Conservation (phyloP, 1,284 basidiomycete genomes). For the Filobasidium uniguttulatum region DNA sequence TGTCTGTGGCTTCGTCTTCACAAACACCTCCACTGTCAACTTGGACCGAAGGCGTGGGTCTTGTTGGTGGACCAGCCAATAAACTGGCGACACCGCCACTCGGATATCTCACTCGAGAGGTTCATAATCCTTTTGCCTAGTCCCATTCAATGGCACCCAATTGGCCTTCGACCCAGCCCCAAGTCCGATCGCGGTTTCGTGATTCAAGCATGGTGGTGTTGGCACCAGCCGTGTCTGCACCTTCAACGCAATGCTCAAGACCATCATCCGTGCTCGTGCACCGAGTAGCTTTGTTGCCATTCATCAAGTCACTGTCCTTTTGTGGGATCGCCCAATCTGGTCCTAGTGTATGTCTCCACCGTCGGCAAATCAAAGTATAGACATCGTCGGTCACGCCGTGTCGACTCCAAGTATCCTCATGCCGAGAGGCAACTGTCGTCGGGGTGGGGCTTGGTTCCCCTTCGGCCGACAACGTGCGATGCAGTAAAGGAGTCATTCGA, state of each 20-base stretch:
- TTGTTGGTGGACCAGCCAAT: no score
- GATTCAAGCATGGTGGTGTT: neutral
- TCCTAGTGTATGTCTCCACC: constrained; percentile 23
- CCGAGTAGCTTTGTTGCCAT: neutral
- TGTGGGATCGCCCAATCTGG: constrained; percentile 25
- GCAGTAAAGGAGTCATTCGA: constrained; percentile 22
- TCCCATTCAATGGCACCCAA: constrained; percentile 8
- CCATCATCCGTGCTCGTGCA: neutral
- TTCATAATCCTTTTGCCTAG: no score
- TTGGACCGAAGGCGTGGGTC: no score
- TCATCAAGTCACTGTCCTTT: constrained; percentile 24
- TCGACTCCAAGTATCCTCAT: neutral
- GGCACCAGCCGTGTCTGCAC: neutral
- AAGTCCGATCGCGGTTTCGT: neutral
- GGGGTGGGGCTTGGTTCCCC: neutral
- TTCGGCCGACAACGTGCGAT: neutral
- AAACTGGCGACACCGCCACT: no score
- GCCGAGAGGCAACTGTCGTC: neutral
- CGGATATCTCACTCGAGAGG: no score
- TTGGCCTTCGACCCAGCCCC: constrained; percentile 8
- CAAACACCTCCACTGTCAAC: no score
- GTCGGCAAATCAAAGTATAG: constrained; percentile 27
- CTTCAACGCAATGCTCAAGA: neutral
- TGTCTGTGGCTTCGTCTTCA: no score
- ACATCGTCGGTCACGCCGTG: constrained; percentile 22